These are phyloP conservation scores for Aspergillus fischeri DNA, from an alignment of 2,329 filamentous ascomycete species.

Conservation along the genomic window DNA sequence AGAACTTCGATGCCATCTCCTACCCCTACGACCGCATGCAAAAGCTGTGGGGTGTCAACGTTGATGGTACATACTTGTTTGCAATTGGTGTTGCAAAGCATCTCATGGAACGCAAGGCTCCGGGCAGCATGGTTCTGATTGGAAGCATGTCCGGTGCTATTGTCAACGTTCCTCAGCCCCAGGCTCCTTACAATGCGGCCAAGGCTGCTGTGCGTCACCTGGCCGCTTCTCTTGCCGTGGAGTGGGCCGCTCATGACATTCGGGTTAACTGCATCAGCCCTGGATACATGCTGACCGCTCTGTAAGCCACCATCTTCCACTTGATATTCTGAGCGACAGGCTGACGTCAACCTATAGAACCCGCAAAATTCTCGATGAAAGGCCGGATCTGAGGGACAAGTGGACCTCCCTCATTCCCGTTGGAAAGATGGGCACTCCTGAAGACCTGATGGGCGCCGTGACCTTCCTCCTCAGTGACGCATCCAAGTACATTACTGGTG, in stretches of 20 bases:
- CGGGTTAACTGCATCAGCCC: constrained; percentile 93
- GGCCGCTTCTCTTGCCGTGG: constrained; percentile 81
- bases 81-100: constrained; percentile 81
- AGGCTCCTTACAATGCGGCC: constrained; percentile 86
- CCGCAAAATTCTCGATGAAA: constrained; percentile 89
- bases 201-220: constrained; percentile 91
- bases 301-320: constrained; percentile 57
- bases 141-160: constrained; percentile 92
- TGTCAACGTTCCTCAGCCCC: constrained; percentile 92
- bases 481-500: constrained; percentile 67
- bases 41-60: constrained; percentile 92
- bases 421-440: constrained; percentile 87
- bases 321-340: neutral
- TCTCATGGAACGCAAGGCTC: constrained; percentile 72
- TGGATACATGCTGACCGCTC: constrained; percentile 91
- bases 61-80: constrained; percentile 88
- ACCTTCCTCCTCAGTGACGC: constrained; percentile 81
- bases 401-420: constrained; percentile 91
- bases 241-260: constrained; percentile 86
- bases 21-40: constrained; percentile 89
- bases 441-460: constrained; percentile 90
- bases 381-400: constrained; percentile 80
- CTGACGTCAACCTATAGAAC: constrained; percentile 54
- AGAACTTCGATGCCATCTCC: constrained; percentile 87
- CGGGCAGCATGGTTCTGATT: constrained; percentile 88